Evolutionary conservation across 352 stramenopile species (phyloP).

Genomic region (Nothophytophthora sp.): DNA sequence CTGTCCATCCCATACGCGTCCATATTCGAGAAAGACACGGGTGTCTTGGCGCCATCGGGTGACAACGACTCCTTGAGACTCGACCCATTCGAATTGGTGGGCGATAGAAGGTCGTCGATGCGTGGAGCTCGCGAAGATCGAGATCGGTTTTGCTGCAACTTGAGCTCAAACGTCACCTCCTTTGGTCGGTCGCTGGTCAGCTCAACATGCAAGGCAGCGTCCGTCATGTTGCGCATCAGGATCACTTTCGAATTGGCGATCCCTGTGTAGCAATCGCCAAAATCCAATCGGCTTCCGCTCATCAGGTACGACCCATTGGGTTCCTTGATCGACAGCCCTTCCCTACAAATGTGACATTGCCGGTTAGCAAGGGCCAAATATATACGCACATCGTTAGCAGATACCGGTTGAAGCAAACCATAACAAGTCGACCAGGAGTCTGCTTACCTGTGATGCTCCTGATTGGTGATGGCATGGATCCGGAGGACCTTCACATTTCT

Average conservation of each 20-base stretch:
- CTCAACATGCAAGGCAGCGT: constrained; percentile 83
- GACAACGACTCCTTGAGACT: constrained; percentile 72
- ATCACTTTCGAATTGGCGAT: constrained; percentile 84
- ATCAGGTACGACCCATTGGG: constrained; percentile 81
- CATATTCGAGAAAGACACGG: constrained; percentile 54
- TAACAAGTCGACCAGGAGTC: no score
- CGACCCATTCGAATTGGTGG: constrained; percentile 67
- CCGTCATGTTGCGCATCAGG: constrained; percentile 84
- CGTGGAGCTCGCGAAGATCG: constrained; percentile 55
- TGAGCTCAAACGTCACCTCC: constrained; percentile 89
- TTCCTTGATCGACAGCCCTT: constrained; percentile 88
- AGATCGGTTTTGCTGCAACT: constrained; percentile 74
- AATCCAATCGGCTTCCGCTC: constrained; percentile 88
- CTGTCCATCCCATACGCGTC: constrained; percentile 76
- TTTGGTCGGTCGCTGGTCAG: constrained; percentile 86
- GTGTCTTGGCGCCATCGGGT: constrained; percentile 53
- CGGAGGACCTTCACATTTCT: constrained; percentile 87
- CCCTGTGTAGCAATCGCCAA: constrained; percentile 87
- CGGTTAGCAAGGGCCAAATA: background rate
- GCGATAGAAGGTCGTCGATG: constrained; percentile 67
- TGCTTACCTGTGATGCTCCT: constrained; percentile 82
- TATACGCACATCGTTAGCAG: background rate
- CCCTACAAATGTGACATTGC: constrained; percentile 35
- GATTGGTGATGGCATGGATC: constrained; percentile 87
- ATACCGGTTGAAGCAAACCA: no score